These are phyloP conservation scores for Crucihimalaya himalaica DNA, from an alignment of 345 rosid genomes.

Conservation along the genomic window DNA sequence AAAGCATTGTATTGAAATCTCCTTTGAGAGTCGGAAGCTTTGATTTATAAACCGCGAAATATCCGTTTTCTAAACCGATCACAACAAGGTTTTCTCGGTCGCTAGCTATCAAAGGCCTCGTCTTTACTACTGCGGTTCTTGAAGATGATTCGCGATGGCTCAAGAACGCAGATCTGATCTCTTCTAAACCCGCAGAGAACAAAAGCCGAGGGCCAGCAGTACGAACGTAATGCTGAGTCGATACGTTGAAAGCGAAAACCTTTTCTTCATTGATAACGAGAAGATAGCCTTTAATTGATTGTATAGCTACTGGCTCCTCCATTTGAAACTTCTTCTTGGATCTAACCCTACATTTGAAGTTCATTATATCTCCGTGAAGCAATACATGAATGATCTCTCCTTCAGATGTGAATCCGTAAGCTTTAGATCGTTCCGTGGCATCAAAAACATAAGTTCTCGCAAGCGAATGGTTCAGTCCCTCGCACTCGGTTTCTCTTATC, in stretches of 20 bases:
- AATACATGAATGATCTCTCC: constrained; percentile 78
- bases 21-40: constrained; percentile 66
- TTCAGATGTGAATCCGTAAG: constrained; percentile 82
- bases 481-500: constrained; percentile 82
- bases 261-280: constrained; percentile 60
- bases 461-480: constrained; percentile 72
- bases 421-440: constrained; percentile 80
- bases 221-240: constrained; percentile 75
- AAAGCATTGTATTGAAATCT: constrained; percentile 71
- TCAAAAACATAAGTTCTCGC: constrained; percentile 71
- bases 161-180: constrained; percentile 74
- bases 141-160: constrained; percentile 41
- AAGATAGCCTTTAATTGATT: constrained; percentile 83
- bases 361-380: constrained; percentile 79
- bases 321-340: constrained; percentile 76
- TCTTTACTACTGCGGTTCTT: constrained; percentile 27
- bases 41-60: constrained; percentile 76
- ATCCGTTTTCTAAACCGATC: constrained; percentile 76
- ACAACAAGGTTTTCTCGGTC: constrained; percentile 81
- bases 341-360: constrained; percentile 94
- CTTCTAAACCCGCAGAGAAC: constrained; percentile 79
- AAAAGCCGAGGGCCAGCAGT: constrained; percentile 63
- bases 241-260: constrained; percentile 74
- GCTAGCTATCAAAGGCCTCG: constrained; percentile 66
- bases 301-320: constrained; percentile 67